These are phyloP conservation scores for Ailanthus altissimus DNA, from an alignment of 345 rosid genomes.

Conservation along the genomic window DNA sequence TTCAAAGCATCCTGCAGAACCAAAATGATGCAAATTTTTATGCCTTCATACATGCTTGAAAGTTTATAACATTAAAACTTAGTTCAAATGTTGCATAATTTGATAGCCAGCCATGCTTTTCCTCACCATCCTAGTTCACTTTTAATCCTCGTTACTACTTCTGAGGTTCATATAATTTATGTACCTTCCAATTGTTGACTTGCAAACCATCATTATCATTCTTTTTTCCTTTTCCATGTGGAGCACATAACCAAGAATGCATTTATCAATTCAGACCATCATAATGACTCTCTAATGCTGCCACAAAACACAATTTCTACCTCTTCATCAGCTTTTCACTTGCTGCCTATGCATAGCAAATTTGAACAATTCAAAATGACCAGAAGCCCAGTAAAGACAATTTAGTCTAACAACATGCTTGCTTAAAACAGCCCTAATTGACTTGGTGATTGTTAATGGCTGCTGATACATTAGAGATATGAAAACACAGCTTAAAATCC, in stretches of 20 bases:
- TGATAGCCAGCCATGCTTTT: background rate
- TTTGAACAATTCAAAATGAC: background rate
- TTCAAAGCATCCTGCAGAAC: conserved; percentile 65
- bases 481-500: background rate
- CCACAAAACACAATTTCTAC: background rate
- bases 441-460: background rate
- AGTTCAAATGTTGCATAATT: background rate
- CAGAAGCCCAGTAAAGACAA: background rate
- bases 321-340: background rate
- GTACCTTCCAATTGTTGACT: no score
- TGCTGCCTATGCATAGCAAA: background rate
- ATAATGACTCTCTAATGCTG: background rate
- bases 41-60: background rate
- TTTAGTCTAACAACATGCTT: background rate
- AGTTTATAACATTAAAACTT: background rate
- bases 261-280: background rate
- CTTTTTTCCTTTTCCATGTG: background rate
- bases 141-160: background rate
- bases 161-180: background rate
- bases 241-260: background rate
- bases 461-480: background rate
- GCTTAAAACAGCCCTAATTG: background rate
- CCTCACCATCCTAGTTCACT: background rate
- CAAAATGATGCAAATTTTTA: background rate
- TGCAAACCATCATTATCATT: background rate